phyloP scores from a whole-genome alignment of 495 filamentous ascomycete genomes.

The Lichina pygmaea region DNA sequence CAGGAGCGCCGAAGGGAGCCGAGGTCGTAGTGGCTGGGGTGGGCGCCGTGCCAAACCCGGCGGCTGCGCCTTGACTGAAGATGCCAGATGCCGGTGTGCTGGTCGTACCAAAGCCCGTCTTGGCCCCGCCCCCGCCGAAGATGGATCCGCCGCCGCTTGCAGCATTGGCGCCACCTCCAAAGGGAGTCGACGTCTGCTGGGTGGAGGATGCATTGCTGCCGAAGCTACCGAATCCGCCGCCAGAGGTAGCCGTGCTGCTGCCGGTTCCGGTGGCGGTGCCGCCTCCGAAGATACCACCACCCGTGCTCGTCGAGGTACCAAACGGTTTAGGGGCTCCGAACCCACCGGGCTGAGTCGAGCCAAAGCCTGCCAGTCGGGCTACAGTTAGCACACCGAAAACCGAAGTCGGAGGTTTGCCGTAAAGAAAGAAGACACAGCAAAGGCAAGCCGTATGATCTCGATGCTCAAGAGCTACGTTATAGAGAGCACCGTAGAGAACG shows the following conservation, averaged over 20 bases:
- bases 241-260: constrained; percentile 9
- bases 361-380: neutral
- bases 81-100: constrained; percentile 4
- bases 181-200: constrained; percentile 2
- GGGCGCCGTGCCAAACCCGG: constrained; percentile 3
- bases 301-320: constrained; percentile 9
- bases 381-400: neutral
- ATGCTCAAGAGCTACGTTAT: neutral
- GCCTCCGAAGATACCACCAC: constrained; percentile 14
- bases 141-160: neutral
- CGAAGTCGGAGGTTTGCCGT: neutral
- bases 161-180: neutral
- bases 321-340: constrained; percentile 6
- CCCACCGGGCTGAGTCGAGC: constrained; percentile 3
- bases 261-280: neutral
- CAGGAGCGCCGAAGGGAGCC: constrained; percentile 21
- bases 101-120: constrained; percentile 18
- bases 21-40: neutral
- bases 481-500: constrained; percentile 1
- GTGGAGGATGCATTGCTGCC: constrained; percentile 5
- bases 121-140: constrained; percentile 7
- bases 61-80: neutral
- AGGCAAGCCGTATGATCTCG: neutral
- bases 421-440: neutral
- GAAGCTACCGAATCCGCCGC: constrained; percentile 20